phyloP scores from a whole-genome alignment of 345 rosid species.

The Salix viminalis region DNA sequence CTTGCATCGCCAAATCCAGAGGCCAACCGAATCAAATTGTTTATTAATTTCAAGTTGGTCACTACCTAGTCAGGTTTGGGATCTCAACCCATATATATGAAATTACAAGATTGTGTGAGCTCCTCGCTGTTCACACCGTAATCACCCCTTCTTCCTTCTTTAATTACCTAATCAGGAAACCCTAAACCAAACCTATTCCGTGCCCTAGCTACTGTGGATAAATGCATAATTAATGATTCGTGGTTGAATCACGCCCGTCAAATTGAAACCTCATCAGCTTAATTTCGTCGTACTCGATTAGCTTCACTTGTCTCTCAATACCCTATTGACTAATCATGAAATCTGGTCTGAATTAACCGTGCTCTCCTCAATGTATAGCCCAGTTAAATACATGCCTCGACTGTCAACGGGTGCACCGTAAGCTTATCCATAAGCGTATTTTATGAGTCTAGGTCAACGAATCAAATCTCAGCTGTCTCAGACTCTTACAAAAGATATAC shows the following conservation, averaged over 20 bases:
- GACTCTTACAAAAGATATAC: no score
- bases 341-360: not conserved
- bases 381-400: no score
- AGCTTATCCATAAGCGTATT: no score
- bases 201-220: not conserved
- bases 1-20: slow-evolving; percentile 41
- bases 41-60: slow-evolving; percentile 37
- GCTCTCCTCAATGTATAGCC: not conserved
- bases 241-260: no score
- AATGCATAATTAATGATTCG: not conserved
- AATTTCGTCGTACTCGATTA: no score
- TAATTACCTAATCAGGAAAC: slow-evolving; percentile 34
- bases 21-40: slow-evolving; percentile 30
- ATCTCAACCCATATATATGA: slow-evolving; percentile 28
- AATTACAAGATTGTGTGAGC: not conserved
- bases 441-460: no score
- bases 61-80: slow-evolving; percentile 28
- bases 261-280: no score
- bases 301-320: not conserved
- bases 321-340: not conserved
- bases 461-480: no score
- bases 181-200: slow-evolving; percentile 13
- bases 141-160: slow-evolving; percentile 13
- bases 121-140: not conserved
- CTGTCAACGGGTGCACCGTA: no score